These are phyloP conservation scores for Flaveria bidentis DNA, from an alignment of 129 eudicot genomes.

Conservation along the genomic window DNA sequence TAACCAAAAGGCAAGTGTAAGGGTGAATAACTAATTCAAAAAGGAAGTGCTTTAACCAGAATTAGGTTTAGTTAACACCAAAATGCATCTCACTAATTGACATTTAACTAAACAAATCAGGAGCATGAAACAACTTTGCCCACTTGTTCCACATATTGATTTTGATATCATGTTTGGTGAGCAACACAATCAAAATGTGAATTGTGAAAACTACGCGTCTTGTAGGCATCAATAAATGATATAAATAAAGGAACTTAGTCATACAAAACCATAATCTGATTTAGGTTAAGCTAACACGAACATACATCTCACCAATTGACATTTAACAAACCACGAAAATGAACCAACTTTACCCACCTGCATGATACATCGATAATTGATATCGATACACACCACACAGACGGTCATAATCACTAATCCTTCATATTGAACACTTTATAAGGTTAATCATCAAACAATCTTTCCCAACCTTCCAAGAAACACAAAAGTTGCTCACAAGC, in stretches of 20 bases:
- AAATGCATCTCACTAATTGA: slow-evolving; percentile 21
- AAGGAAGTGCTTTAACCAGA: not conserved
- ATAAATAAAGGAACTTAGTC: not conserved
- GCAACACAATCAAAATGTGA: not conserved
- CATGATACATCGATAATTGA: not conserved
- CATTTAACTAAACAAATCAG: slow-evolving; percentile 23
- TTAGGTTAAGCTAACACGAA: slow-evolving; percentile 15
- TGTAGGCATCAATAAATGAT: not conserved
- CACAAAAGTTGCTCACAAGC: not conserved
- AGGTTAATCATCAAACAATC: slow-evolving; percentile 1
- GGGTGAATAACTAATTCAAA: not conserved
- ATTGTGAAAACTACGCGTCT: not conserved
- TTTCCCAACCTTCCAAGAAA: slow-evolving; percentile 10
- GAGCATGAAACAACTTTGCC: slow-evolving; percentile 18
- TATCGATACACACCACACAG: not conserved
- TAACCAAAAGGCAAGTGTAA: slow-evolving; percentile 4
- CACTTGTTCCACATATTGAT: slow-evolving; percentile 9
- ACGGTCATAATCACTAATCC: slow-evolving; percentile 11
- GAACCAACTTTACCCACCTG: slow-evolving; percentile 21
- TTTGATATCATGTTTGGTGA: not conserved
- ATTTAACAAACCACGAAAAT: slow-evolving; percentile 20
- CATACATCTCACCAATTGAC: slow-evolving; percentile 20
- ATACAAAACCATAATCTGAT: not conserved
- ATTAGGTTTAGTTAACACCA: slow-evolving; percentile 18
- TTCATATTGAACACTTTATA: slow-evolving; percentile 11